phyloP scores from a whole-genome alignment of 2,329 filamentous ascomycete genomes.

The Bertia moriformis region DNA sequence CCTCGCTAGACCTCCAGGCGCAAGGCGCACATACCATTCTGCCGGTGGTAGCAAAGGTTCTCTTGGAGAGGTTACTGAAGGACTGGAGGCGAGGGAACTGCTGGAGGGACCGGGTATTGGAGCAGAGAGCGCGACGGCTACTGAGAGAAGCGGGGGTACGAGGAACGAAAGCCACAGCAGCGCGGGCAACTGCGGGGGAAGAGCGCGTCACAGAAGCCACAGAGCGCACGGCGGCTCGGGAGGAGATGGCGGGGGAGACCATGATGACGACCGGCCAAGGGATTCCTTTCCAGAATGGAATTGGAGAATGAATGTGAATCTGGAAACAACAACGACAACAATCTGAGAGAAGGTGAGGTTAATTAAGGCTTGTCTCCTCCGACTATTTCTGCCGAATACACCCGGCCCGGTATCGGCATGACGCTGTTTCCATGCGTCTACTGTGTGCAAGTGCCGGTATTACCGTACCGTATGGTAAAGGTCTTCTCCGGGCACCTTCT shows the following conservation, averaged over 20 bases:
- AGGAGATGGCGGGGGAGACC: neutral
- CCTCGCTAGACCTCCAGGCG: neutral
- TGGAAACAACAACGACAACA: too few species aligned
- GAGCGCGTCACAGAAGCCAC: neutral
- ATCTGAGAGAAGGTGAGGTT: too few species aligned
- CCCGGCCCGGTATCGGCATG: neutral
- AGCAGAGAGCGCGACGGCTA: neutral
- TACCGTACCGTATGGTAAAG: neutral
- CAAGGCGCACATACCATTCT: neutral
- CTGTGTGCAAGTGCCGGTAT: neutral
- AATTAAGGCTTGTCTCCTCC: too few species aligned
- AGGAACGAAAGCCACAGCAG: neutral
- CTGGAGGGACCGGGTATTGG: neutral
- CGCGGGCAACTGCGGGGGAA: slow-evolving; percentile 1
- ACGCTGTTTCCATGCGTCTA: too few species aligned
- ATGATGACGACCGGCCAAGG: too few species aligned
- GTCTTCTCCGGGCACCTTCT: neutral
- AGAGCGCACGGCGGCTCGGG: slow-evolving; percentile 1
- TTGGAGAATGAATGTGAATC: too few species aligned
- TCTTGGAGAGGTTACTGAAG: neutral
- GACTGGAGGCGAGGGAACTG: slow-evolving; percentile 1
- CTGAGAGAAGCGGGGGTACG: neutral
- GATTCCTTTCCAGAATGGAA: too few species aligned
- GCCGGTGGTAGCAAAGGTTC: neutral
- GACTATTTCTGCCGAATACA: neutral